Evolutionary conservation across 768 basidiomycete species (phyloP), one percentile per base, ranked within the genome.

Genomic region (Boletus rex-veris): DNA sequence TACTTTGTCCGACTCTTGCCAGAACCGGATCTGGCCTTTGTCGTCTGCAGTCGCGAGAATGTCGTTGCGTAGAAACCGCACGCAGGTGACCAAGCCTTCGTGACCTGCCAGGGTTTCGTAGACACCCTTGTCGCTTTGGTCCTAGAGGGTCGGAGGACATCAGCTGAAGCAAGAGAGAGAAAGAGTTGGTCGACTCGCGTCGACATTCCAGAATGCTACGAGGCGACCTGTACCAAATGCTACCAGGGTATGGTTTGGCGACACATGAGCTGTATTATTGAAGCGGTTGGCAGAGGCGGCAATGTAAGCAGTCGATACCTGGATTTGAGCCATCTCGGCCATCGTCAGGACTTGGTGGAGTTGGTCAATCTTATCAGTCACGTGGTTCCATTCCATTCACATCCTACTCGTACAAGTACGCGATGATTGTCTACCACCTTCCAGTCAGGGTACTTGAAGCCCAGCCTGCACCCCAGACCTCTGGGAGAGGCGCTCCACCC

Each of bases 91-190:
- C 16, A 81, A 64, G 10, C 83, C 84, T 43, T 80, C 70, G 63
- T 95, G 92, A 4, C 86, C 92, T 1, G 85, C 80, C 7, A 98
- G 76, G 1, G 92, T 95, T 50, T 78, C 72, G 18, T 74, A 73
- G 28, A 95, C 77, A 1, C 89, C 86, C 42, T 65, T 66, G 58
- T 83, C 81, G 11, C 60, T 50, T 15, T 65, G 59, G 53, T 78
- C 75, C 86, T 90, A 58, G 45, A 41, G 14, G 31, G 58, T 21
- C 57, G 43, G 30, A 48, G 33, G 35, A 18, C 21, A 39, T 58
- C 41, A 62, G 37, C 41, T 12, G 38, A 37, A 21, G 31, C 9
- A 38, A 45, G 9, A 12, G 5, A 28, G 14, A 28, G 11, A 30
- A 44, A 53, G 31, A 28, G 24, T 44, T 35, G 50, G 45, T 10